phyloP scores from a whole-genome alignment of 768 basidiomycete species.

The Agaricus blazei region DNA sequence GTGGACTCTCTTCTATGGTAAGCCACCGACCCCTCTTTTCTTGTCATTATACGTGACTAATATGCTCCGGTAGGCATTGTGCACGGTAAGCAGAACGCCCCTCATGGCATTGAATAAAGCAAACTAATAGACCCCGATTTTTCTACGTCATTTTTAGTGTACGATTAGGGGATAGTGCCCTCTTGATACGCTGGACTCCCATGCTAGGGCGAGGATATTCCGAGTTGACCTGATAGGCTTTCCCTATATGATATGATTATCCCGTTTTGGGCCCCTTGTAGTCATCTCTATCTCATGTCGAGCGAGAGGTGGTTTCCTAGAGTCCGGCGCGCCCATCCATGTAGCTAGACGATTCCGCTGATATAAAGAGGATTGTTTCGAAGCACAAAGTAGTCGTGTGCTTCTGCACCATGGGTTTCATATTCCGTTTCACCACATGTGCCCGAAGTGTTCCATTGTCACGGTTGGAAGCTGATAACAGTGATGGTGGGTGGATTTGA shows the following conservation, averaged over 20 bases:
- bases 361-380: too few species aligned
- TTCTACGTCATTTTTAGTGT: neutral
- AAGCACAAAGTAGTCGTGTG: too few species aligned
- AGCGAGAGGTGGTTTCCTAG: too few species aligned
- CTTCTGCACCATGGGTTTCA: too few species aligned
- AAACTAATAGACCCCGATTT: too few species aligned
- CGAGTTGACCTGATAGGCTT: neutral
- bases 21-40: slow-evolving; percentile 20
- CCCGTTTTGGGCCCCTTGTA: neutral
- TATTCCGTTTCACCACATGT: too few species aligned
- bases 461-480: too few species aligned
- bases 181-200: neutral
- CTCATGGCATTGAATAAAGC: neutral
- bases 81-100: slow-evolving; percentile 33
- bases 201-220: neutral
- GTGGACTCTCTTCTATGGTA: slow-evolving; percentile 93
- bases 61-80: slow-evolving; percentile 34
- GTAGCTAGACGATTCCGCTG: too few species aligned
- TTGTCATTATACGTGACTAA: neutral
- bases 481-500: too few species aligned
- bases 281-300: too few species aligned
- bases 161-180: neutral
- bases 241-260: neutral
- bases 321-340: too few species aligned
- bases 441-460: too few species aligned